Conservation (phyloP, 1,284 basidiomycete species). For the Schizophyllum amplum region DNA sequence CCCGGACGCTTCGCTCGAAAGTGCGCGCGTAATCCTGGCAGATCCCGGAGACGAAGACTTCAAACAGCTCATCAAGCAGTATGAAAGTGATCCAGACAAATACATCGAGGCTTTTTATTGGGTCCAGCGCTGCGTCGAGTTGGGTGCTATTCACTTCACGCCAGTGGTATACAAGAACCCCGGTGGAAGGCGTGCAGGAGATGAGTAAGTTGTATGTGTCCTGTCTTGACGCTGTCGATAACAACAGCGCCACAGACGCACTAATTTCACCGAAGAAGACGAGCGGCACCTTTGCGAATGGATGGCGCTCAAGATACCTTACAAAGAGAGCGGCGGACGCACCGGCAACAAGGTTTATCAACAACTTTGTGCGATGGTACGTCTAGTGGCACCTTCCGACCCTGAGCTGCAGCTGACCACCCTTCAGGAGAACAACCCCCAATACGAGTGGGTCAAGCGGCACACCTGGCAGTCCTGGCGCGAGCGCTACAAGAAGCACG, state of each 20-base stretch:
- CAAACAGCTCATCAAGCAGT: conserved; percentile 57
- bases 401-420: not conserved
- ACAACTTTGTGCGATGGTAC: conserved; percentile 43
- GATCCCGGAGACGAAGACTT: conserved; percentile 70
- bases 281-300: conserved; percentile 64
- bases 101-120: conserved; percentile 72
- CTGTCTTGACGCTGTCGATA: no score
- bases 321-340: conserved; percentile 68
- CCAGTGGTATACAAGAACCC: conserved; percentile 74
- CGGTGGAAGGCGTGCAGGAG: conserved; percentile 68
- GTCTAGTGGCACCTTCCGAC: not conserved
- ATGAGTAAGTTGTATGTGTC: conserved; percentile 71
- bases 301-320: conserved; percentile 73
- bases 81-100: conserved; percentile 57
- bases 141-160: conserved; percentile 52
- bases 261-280: conserved; percentile 65
- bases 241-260: conserved; percentile 47
- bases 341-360: conserved; percentile 77
- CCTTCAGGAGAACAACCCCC: conserved; percentile 48
- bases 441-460: conserved; percentile 69
- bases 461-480: conserved; percentile 86
- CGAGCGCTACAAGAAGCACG: conserved; percentile 77
- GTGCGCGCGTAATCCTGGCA: conserved; percentile 65
- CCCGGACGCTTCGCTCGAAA: conserved; percentile 53
- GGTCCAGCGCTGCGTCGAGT: conserved; percentile 74